Base-by-base conservation (phyloP, 768 basidiomycete genomes). In the Calocybe cyanea region DNA sequence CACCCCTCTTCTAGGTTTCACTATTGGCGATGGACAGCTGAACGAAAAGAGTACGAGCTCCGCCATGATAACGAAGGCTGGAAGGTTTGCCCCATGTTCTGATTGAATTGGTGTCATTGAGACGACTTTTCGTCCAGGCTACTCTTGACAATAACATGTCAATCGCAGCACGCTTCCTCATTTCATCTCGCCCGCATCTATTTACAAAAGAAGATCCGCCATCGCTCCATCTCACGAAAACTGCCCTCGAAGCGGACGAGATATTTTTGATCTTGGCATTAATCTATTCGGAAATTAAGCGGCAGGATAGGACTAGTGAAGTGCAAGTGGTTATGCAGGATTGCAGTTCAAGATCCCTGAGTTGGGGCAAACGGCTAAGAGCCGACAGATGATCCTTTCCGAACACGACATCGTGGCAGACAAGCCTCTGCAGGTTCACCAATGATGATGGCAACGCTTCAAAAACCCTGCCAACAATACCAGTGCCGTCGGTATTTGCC, bases 121-220 rank as follows among this genome's bases (percentile, higher is more conserved):
- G 9, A 49, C 25, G 19, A 13, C 50, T 43, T 43, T 53, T n/a
- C 35, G 23, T 45, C 25, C 45, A 54, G 56, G 54, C 56, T 42
- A 45, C 55, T 43, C 36, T 53, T 39, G 57, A 66, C 41, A 46
- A 57, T 35, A 57, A 57, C 25, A 59, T 58, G 38, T 59, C 52
- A 8, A 55, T 69, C 33, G 69, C 66, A 17, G 75, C 65, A 4
- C 65, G 63, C 4, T 71, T 77, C 34, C 54, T 58, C 2, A 71
- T 75, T 3, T 70, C 76, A 1, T 71, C 66, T 42, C 71, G 76
- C n/a, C 75, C 74, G 2, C 72, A 73, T 43, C 58, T 79, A 5
- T 76, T 78, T 51, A 64, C 63, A 20, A 75, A 76, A 50, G 46
- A 61, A 15, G 65, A 67, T 35, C 70, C 74, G 0, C 55, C 72